These are phyloP conservation scores for Malassezia vespertilionis DNA, from an alignment of 1,284 basidiomycete species.

Conservation along the genomic window DNA sequence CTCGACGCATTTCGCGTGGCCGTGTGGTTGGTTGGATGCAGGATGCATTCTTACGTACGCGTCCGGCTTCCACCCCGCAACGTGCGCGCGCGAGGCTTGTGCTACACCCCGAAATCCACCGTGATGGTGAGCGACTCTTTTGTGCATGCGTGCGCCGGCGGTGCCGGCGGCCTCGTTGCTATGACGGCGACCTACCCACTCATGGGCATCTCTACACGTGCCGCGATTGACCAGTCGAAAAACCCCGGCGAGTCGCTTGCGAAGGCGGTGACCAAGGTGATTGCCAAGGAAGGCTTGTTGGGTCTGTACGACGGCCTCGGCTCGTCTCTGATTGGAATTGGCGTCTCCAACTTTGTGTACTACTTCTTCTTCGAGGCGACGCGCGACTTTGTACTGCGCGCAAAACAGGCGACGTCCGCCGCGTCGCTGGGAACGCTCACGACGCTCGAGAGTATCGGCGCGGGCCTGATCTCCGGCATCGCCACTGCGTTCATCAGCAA, in stretches of 20 bases:
- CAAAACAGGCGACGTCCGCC: conserved; percentile 48
- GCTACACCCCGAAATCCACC: not conserved
- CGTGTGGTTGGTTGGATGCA: too few species aligned
- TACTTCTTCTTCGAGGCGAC: conserved; percentile 49
- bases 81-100: not conserved
- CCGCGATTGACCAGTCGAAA: conserved; percentile 76
- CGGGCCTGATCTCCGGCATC: conserved; percentile 77
- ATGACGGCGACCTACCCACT: conserved; percentile 55
- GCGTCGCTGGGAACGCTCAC: conserved; percentile 53
- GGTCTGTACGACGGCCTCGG: conserved; percentile 80
- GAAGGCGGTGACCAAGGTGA: conserved; percentile 58
- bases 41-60: too few species aligned
- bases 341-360: conserved; percentile 71
- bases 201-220: conserved; percentile 80
- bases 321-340: conserved; percentile 79
- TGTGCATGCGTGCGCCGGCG: conserved; percentile 80
- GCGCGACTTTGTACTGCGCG: conserved; percentile 42
- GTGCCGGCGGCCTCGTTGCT: conserved; percentile 69
- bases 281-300: conserved; percentile 70
- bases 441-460: conserved; percentile 77
- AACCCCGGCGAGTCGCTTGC: conserved; percentile 54
- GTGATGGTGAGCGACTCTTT: conserved; percentile 57
- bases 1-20: too few species aligned
- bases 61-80: not conserved
- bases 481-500: conserved; percentile 83